Conservation (phyloP, 2,329 filamentous ascomycete species). For the Pseudohalonectria lignicola region DNA sequence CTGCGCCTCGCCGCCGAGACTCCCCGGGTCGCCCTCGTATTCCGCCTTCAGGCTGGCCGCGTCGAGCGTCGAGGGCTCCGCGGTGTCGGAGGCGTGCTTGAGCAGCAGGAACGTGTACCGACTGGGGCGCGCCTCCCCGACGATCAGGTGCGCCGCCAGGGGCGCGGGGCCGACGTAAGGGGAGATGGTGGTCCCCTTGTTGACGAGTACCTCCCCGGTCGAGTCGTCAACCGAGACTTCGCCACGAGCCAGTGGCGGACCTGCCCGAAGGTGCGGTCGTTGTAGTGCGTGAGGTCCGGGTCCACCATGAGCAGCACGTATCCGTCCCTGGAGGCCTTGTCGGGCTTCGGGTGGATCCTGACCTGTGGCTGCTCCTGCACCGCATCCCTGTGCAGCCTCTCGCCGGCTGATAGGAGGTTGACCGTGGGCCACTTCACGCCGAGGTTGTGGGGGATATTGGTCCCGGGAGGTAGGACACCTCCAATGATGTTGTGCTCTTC, state of each 20-base stretch:
- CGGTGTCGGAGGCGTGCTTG: not conserved
- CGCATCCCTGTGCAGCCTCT: not conserved
- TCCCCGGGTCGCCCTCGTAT: not conserved
- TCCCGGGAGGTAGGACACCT: not conserved
- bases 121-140: not conserved
- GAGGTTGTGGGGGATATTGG: not conserved
- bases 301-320: slow-evolving; percentile 1
- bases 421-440: not conserved
- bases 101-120: not conserved
- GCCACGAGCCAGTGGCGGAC: slow-evolving; percentile 1
- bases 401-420: not conserved
- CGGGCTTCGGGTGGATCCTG: not conserved
- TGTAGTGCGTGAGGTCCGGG: slow-evolving; percentile 1
- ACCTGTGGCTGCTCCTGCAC: not conserved
- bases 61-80: not conserved
- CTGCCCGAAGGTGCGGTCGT: not conserved
- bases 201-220: not conserved
- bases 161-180: not conserved
- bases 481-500: slow-evolving; percentile 1
- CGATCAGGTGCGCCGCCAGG: not conserved
- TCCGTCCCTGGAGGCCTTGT: not conserved
- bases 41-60: not conserved
- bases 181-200: not conserved
- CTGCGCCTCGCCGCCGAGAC: not conserved
- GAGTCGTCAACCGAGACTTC: not conserved